A percentile compares a stretch with the other conserved stretches of the same genome.
phyloP scores from a whole-genome alignment of 192 early-diverging fungal species.

The Linnemannia hyalina region DNA sequence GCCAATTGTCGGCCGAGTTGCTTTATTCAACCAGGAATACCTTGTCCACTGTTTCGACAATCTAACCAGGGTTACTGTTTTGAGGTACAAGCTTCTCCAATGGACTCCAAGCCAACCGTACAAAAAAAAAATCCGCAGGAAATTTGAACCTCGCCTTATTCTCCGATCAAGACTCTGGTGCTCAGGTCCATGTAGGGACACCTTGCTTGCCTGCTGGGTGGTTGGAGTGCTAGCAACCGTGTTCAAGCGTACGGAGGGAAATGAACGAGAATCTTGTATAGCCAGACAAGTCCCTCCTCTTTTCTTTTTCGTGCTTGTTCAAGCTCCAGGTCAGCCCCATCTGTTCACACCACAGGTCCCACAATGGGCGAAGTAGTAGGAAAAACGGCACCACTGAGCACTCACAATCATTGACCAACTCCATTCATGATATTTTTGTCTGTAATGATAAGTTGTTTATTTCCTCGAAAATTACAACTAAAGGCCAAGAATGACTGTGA shows the following conservation, averaged over 20 bases:
- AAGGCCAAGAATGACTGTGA: conserved; percentile 45
- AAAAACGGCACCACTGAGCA: neutral
- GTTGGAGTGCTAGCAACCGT: too few relatives aligned
- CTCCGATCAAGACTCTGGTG: neutral
- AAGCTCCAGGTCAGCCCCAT: neutral
- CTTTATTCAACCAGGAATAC: neutral
- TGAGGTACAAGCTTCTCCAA: neutral
- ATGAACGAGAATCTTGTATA: neutral
- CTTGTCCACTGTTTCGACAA: neutral
- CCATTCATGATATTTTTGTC: neutral
- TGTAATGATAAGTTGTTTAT: conserved; percentile 40
- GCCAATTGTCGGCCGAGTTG: neutral
- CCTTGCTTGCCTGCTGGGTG: too few relatives aligned
- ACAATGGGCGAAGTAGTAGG: neutral
- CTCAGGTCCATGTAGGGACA: too few relatives aligned
- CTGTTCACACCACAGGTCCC: neutral
- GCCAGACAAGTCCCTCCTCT: neutral
- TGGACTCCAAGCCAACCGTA: neutral
- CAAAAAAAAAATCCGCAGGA: conserved; percentile 6
- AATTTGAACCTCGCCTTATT: neutral
- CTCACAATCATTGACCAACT: neutral
- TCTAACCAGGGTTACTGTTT: neutral
- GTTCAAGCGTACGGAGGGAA: neutral
- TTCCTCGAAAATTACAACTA: conserved; percentile 48
- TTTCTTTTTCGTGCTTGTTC: neutral